phyloP scores from a whole-genome alignment of 805 yeast genomes.

The Lachancea lanzarotensis region DNA sequence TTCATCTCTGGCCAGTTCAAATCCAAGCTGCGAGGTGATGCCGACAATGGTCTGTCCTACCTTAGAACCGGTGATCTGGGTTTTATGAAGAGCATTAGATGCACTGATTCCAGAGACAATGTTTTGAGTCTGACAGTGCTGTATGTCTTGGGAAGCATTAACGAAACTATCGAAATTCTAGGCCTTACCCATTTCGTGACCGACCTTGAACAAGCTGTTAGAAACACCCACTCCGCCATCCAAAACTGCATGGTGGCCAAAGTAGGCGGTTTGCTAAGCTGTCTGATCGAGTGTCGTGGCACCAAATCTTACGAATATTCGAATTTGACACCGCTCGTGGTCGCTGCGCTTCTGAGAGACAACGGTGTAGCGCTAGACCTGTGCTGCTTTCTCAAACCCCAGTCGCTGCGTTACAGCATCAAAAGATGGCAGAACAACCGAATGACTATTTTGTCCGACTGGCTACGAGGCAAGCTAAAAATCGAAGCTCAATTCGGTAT shows the following conservation, averaged over 20 bases:
- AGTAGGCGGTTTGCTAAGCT: conserved; percentile 71
- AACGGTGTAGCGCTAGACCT: conserved; percentile 82
- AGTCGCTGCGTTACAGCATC: conserved; percentile 51
- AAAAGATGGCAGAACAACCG: conserved; percentile 76
- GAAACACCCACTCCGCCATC: conserved; percentile 42
- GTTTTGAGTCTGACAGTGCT: conserved; percentile 58
- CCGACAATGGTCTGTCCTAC: conserved; percentile 57
- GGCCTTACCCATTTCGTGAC: conserved; percentile 88
- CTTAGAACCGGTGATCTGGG: conserved; percentile 93
- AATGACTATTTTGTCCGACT: conserved; percentile 51
- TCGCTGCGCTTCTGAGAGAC: conserved; percentile 66
- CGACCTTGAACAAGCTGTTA: conserved; percentile 71
- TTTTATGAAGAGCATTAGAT: conserved; percentile 68
- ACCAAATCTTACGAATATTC: conserved; percentile 44
- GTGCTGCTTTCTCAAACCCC: conserved; percentile 66
- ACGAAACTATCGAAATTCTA: conserved; percentile 82
- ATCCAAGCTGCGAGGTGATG: conserved; percentile 55
- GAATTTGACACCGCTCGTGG: conserved; percentile 76
- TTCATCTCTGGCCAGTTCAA: conserved; percentile 50
- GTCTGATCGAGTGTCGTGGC: conserved; percentile 60
- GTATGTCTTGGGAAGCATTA: conserved; percentile 76
- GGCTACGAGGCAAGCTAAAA: conserved; percentile 45
- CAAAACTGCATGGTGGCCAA: conserved; percentile 60
- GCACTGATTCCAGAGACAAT: conserved; percentile 36
- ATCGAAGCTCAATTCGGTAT: conserved; percentile 44